Evolutionary conservation across 441 rosid genomes (phyloP).

Genomic region (Eruca vesicaria): DNA sequence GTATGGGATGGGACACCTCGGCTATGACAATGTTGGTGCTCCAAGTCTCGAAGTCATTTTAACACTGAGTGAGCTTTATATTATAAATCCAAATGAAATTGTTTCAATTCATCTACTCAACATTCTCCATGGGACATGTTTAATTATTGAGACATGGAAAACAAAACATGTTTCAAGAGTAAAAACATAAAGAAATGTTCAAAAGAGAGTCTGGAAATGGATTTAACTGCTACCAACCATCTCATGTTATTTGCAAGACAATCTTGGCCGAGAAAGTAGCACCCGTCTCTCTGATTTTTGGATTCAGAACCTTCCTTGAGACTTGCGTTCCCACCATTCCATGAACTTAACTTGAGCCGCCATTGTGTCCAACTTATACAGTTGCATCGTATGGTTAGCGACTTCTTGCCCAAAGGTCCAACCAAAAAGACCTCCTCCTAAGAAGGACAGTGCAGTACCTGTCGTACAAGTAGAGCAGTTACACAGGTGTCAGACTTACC

Average conservation of each 20-base stretch:
- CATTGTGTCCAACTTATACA: slow-evolving; percentile 82
- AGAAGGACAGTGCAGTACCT: slow-evolving; percentile 82
- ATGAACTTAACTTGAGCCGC: slow-evolving; percentile 80
- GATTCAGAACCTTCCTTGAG: slow-evolving; percentile 29
- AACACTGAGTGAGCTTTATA: not conserved
- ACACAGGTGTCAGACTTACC: not conserved
- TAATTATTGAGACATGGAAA: slow-evolving; percentile 21
- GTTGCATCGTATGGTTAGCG: slow-evolving; percentile 71
- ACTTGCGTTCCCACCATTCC: slow-evolving; percentile 80
- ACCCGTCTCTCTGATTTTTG: not conserved
- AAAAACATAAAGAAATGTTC: not conserved
- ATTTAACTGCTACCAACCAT: not conserved
- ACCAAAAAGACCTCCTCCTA: slow-evolving; percentile 84
- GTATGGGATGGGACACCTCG: too few relatives aligned
- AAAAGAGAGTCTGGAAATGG: slow-evolving; percentile 5
- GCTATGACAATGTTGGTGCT: not conserved
- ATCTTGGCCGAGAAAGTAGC: slow-evolving; percentile 4
- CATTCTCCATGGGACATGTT: not conserved
- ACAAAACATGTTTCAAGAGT: slow-evolving; percentile 17
- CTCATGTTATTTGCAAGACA: slow-evolving; percentile 6
- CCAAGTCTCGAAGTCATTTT: not conserved
- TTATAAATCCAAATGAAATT: not conserved
- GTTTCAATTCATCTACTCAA: not conserved
- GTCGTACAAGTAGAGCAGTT: slow-evolving; percentile 17
- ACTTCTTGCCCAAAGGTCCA: slow-evolving; percentile 85